These are phyloP conservation scores for Penicillium salamii DNA, from an alignment of 495 filamentous ascomycete species.

Conservation along the genomic window DNA sequence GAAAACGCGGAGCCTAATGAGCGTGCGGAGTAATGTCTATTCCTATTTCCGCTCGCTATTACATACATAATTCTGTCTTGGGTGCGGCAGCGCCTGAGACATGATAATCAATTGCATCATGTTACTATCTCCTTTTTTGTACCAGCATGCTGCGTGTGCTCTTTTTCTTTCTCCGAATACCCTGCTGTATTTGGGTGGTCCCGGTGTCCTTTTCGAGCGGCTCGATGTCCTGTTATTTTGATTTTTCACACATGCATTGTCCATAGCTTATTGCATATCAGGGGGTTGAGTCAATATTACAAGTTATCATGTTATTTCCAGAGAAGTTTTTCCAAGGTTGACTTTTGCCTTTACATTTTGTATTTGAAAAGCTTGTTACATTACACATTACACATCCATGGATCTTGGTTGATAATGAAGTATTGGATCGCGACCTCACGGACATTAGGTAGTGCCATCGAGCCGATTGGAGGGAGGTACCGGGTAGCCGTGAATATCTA, in stretches of 20 bases:
- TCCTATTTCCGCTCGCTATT: constrained; percentile 1
- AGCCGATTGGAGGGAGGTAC: too few species aligned
- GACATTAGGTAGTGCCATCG: too few species aligned
- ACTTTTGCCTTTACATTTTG: too few species aligned
- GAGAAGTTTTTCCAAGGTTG: too few species aligned
- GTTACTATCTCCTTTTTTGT: not conserved
- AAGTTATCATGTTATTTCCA: not conserved
- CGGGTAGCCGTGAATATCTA: too few species aligned
- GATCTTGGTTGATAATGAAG: too few species aligned
- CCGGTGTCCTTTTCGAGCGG: not conserved
- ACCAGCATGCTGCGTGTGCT: not conserved
- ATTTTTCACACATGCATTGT: constrained; percentile 9
- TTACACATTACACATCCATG: too few species aligned
- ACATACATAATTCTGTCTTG: constrained; percentile 7
- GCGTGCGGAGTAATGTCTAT: constrained; percentile 9
- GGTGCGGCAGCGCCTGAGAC: not conserved
- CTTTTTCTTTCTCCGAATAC: not conserved
- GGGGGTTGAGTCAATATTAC: constrained; percentile 7
- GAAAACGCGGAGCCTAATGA: constrained; percentile 30
- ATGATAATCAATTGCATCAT: constrained; percentile 11
- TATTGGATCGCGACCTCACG: too few species aligned
- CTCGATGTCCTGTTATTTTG: not conserved
- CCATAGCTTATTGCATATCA: constrained; percentile 17
- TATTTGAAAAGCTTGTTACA: too few species aligned
- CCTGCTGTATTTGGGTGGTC: constrained; percentile 3